Evolutionary conservation across 139 green algal genomes (phyloP).

Genomic region (Edaphochlamys debaryana): DNA sequence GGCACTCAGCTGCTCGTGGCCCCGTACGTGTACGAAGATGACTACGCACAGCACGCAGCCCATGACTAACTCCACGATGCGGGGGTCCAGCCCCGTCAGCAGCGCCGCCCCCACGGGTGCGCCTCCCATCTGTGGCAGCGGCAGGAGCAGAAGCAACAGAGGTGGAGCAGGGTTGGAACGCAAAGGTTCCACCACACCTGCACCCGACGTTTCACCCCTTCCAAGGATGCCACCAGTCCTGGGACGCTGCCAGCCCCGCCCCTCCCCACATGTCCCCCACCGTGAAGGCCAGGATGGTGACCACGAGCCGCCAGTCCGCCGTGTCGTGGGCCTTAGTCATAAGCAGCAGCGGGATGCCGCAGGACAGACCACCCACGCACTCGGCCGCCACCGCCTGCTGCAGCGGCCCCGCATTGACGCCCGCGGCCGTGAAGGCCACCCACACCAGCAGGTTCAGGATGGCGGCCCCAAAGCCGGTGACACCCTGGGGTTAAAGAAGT

Average conservation of each 20-base stretch:
- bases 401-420: constrained; percentile 25
- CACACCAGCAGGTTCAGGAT: constrained; percentile 50
- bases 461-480: constrained; percentile 49
- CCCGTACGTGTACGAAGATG: constrained; percentile 25
- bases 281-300: constrained; percentile 12
- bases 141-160: too few species aligned
- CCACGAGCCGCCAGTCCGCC: constrained; percentile 36
- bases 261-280: too few species aligned
- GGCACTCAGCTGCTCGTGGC: too few species aligned
- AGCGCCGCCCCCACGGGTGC: constrained; percentile 42
- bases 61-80: constrained; percentile 43
- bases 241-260: too few species aligned
- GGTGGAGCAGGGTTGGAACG: too few species aligned
- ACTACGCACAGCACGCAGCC: constrained; percentile 39
- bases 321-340: constrained; percentile 34
- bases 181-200: too few species aligned
- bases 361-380: constrained; percentile 2
- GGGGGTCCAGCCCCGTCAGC: constrained; percentile 27
- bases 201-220: too few species aligned
- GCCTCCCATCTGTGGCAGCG: constrained; percentile 23
- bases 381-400: constrained; percentile 40
- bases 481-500: constrained; percentile 1
- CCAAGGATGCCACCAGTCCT: too few species aligned
- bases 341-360: constrained; percentile 24
- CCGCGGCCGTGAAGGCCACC: constrained; percentile 32